Percentiles rank a stretch among this genome's conserved stretches.
These are phyloP conservation scores for Stachybotrys chlorohalonatus DNA, from an alignment of 2,329 filamentous ascomycete species.

Conservation along the genomic window DNA sequence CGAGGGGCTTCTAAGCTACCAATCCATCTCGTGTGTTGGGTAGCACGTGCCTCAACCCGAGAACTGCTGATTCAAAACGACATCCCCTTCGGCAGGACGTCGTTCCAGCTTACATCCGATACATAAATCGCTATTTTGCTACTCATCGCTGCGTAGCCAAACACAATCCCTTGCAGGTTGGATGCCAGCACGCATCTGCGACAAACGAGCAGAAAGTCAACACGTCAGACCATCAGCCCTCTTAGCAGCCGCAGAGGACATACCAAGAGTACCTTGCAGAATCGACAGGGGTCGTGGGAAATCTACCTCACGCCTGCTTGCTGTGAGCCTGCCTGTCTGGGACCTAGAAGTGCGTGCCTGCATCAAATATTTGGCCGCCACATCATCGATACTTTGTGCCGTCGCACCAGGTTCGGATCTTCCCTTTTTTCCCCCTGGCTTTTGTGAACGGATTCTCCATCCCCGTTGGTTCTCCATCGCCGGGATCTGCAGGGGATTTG, in stretches of 20 bases:
- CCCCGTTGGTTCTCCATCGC: background rate
- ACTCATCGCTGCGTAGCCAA: no score
- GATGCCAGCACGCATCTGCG: background rate
- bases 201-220: background rate
- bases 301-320: background rate
- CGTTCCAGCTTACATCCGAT: no score
- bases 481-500: background rate
- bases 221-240: background rate
- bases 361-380: constrained; percentile 5
- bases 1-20: background rate
- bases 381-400: constrained; percentile 2
- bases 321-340: background rate
- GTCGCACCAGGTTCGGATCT: background rate
- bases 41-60: background rate
- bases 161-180: no score
- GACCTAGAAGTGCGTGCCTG: background rate
- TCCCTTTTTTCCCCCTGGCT: background rate
- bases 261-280: background rate
- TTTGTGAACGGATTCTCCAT: background rate
- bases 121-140: no score
- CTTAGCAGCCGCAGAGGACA: background rate
- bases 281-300: background rate
- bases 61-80: background rate
- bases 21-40: background rate
- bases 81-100: background rate